phyloP scores from a whole-genome alignment of 164 flowering plant genomes.

The Macadamia integrifolia region DNA sequence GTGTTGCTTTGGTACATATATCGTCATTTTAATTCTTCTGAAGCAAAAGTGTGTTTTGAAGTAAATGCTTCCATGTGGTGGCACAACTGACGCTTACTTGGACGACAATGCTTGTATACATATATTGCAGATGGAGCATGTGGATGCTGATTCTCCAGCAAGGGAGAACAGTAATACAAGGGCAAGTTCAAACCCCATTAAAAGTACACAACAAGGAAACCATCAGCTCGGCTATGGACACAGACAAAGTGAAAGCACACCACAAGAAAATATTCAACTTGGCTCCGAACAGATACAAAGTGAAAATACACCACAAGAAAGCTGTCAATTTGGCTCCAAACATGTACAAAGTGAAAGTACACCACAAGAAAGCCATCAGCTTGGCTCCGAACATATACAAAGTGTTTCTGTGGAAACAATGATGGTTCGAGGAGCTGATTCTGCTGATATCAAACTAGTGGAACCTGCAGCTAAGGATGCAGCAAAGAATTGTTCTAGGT shows the following conservation, averaged over 20 bases:
- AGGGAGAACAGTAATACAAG: constrained; percentile 6
- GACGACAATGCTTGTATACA: not conserved
- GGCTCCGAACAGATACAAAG: no score
- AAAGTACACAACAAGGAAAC: no score
- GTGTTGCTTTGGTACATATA: no score
- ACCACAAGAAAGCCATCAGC: constrained; percentile 7
- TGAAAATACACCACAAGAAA: constrained; percentile 9
- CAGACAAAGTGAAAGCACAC: no score
- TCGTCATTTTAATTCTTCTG: not conserved
- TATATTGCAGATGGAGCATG: constrained; percentile 10
- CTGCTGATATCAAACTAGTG: constrained; percentile 4
- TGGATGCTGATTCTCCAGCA: constrained; percentile 17
- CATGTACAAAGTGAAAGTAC: constrained; percentile 7
- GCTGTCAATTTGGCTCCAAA: constrained; percentile 10
- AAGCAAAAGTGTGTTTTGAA: not conserved
- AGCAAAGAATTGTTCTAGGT: constrained; percentile 7
- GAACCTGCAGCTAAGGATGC: constrained; percentile 11
- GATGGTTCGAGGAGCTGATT: constrained; percentile 5
- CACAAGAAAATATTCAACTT: no score
- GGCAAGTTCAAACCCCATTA: constrained; percentile 3
- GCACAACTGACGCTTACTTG: not conserved
- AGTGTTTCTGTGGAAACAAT: constrained; percentile 8
- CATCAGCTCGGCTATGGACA: no score
- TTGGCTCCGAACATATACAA: constrained; percentile 9
- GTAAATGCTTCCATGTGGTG: not conserved